Conservation (phyloP, 177 flowering plant genomes). For the Vitis hybrid region DNA sequence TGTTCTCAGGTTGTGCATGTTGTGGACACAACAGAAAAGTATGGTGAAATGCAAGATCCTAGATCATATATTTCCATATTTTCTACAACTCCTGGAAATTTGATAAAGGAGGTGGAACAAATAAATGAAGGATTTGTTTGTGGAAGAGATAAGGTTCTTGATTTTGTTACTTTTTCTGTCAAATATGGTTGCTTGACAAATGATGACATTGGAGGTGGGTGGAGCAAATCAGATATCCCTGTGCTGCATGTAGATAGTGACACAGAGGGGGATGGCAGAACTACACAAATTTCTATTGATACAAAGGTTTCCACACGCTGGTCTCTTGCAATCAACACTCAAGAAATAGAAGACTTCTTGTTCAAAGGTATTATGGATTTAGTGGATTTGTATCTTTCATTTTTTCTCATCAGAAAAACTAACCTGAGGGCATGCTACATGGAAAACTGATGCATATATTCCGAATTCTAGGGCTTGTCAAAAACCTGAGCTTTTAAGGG, state of each 20-base stretch:
- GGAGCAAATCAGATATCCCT: slow-evolving; percentile 79
- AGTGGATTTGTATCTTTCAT: neutral
- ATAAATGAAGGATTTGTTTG: slow-evolving; percentile 77
- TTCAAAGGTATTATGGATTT: slow-evolving; percentile 51
- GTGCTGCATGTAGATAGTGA: slow-evolving; percentile 49
- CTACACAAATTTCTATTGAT: slow-evolving; percentile 58
- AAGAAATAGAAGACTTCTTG: slow-evolving; percentile 68
- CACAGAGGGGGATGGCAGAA: slow-evolving; percentile 33
- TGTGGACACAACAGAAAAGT: slow-evolving; percentile 59
- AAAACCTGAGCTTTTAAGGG: no score
- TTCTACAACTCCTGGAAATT: slow-evolving; percentile 78
- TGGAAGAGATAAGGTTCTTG: slow-evolving; percentile 59
- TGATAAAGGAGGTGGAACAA: slow-evolving; percentile 63
- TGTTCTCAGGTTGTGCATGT: slow-evolving; percentile 85
- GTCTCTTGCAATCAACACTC: slow-evolving; percentile 76
- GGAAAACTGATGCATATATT: no score
- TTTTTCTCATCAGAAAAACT: neutral
- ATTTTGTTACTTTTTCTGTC: slow-evolving; percentile 77
- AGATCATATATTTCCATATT: slow-evolving; percentile 72
- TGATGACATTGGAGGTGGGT: slow-evolving; percentile 51
- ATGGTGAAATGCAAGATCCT: slow-evolving; percentile 40
- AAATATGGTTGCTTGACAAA: slow-evolving; percentile 75
- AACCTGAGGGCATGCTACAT: no score
- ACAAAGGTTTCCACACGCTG: slow-evolving; percentile 75
- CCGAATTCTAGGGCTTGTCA: no score